Base-by-base conservation (phyloP, 805 yeast genomes). In the Metschnikowia kunwiensis region DNA sequence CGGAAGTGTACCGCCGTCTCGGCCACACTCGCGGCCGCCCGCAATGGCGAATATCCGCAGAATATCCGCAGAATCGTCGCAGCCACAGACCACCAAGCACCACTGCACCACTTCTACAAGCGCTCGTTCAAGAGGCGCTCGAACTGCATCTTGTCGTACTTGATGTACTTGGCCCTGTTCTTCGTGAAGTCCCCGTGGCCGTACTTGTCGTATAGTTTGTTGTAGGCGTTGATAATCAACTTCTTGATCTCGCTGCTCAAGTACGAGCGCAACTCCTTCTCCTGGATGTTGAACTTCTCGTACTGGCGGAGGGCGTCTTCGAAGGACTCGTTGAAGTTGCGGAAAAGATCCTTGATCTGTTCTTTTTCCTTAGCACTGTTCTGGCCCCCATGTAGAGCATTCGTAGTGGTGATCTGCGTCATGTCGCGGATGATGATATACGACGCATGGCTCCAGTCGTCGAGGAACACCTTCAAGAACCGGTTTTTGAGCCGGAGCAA, bases 401-500 rank as follows among this genome's bases (percentile, higher is more conserved):
- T 68, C 14, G 74, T 69, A 16, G 78, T 71, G 27, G 76, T 72
- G 20, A 78, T 78, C 10, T 82, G 78, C 2, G 95, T 83, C 49
- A 82, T 83, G 50, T 84, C 95, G 72, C 68, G 47, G 16, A 91
- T 80, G 32, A 91, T 70, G 34, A 77, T 72, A 15, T 85, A 72
- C 3, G 95, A 87, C 16, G 85, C 78, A 40, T 72, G 72, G 46
- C 83, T 82, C 97, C 97, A 91, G 46, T 77, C 82, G 32, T 65
- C 75, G 38, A 87, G 70, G 54, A 87, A 85, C 49, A 78, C 64
- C 50, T 81, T 83, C 50, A 84, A 61, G 30, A 82, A 86, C 43
- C 89, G 68, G 54, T 84, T 87, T 51, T 81, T 79, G 47, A 93
- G 59, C 47, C 78, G 76, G 30, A 75, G 82, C 5, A 85, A 52